Base-by-base conservation (phyloP, 495 filamentous ascomycete species). In the Aspergillus leporis region DNA sequence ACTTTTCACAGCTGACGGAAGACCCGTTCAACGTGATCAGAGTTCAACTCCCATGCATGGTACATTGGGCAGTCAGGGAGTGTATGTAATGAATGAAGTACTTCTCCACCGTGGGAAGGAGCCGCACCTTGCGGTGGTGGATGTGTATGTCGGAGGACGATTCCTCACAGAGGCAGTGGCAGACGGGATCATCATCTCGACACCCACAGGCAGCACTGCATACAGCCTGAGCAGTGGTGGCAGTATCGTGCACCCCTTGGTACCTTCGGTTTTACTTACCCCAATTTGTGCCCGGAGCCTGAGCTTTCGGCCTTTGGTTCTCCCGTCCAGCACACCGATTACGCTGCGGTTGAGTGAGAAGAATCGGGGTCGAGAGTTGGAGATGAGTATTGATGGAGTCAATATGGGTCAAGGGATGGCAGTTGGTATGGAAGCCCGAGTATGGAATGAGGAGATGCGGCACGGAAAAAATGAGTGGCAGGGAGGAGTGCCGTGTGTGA, bases 31-130 rank as follows among this genome's bases (percentile, higher is more conserved):
- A 55, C 21, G 67, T 63, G 59, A 69, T 48, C 34, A 52, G n/a
- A 36, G 41, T 19, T 60, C 58, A 8, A 56, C 40, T 1, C 41
- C 56, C n/a, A 43, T 55, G 43, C 62, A 58, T 43, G 56, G 61
- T 45, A 62, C 43, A 1, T 49, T 58, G 32, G 58, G 51, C 3
- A 19, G 34, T 53, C 70, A 55, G 54, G 71, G 87, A 36, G 81
- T 92, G 4, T 93, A 96, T 68, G 94, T 94, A 50, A 90, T 98
- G 76, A 98, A 98, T 68, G 94, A 98, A 69, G 82, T 98, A 8
- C 88, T 94, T 28, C 87, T 98, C 49, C 95, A 98, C 68, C 89
- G 94, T 14, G 94, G 94, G 51, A 82, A 86, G 38, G 87, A 91
- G 59, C 91, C 94, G 0, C 94, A 98, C 73, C 83, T 98, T 2